Base-by-base conservation (phyloP, 2,329 filamentous ascomycete species). In the Fusarium pseudograminearum region DNA sequence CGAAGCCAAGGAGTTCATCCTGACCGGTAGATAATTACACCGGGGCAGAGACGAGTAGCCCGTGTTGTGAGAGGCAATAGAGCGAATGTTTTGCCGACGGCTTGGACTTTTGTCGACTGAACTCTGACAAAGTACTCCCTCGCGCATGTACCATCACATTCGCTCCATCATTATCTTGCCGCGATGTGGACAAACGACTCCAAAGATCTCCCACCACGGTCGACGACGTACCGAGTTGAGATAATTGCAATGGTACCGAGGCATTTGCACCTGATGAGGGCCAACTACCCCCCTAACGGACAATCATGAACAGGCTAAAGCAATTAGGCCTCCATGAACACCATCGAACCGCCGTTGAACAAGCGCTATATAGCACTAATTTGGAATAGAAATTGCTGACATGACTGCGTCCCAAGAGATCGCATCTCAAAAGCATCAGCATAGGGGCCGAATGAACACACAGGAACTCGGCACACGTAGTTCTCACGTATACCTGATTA, bases 401-500 rank as follows among this genome's bases (percentile, higher is more conserved):
- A 52, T 31, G 11, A n/a, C 15, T 41, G 48, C 48, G 7, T 16
- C 5, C 14, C 10, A 30, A 30, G 18, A 22, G 18, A 28, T 20
- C n/a, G 34, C n/a, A 41, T 41, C n/a, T 28, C 24, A 42, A 15
- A 18, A 36, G 16, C 30, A 54, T 28, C 53, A 48, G 33, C 24
- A n/a, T n/a, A 14, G 5, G 11, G 10, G n/a, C 10, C 53, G 22
- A n/a, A 36, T n/a, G 20, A 36, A 15, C 53, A 15, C 42, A 30
- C 22, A 30, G 11, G 3, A 22, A 24, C 34, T 41, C 33, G 22
- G 24, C 36, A 41, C 14, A 16, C 15, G 33, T 34, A 46, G 48
- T 41, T 30, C n/a, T 22, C 14, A 48, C 12, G 15, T 15, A 16
- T 36, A 30, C 16, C 12, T 64, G 40, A 61, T 61, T 57, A 44